Evolutionary conservation across 352 stramenopile species (phyloP).

Genomic region (Phytophthora citricola): DNA sequence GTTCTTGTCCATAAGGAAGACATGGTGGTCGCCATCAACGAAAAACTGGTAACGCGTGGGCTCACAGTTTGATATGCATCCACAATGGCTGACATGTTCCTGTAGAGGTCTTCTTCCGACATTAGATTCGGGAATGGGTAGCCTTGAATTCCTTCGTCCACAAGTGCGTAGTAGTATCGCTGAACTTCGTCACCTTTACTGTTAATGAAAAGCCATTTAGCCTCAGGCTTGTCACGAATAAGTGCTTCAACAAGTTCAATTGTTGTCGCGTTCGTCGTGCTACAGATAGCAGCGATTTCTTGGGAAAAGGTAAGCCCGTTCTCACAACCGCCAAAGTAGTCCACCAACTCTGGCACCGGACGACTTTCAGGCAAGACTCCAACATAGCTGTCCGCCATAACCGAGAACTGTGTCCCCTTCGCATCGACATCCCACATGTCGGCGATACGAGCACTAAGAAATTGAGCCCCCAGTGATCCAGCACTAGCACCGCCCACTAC

Average conservation of each 20-base stretch:
- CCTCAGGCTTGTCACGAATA: slow-evolving; percentile 41
- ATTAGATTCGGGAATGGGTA: slow-evolving; percentile 61
- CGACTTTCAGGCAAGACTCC: slow-evolving; percentile 43
- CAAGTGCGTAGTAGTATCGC: slow-evolving; percentile 63
- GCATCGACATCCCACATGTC: slow-evolving; percentile 54
- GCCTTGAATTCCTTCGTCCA: slow-evolving; percentile 48
- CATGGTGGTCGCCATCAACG: slow-evolving; percentile 30
- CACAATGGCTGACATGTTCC: slow-evolving; percentile 48
- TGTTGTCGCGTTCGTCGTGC: slow-evolving; percentile 37
- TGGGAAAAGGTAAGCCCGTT: slow-evolving; percentile 24
- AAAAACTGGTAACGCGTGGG: slow-evolving; percentile 28
- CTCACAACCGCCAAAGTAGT: slow-evolving; percentile 44
- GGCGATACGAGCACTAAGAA: slow-evolving; percentile 40
- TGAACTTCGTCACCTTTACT: slow-evolving; percentile 60
- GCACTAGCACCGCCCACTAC: slow-evolving; percentile 58
- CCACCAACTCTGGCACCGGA: slow-evolving; percentile 35
- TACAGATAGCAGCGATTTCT: slow-evolving; percentile 48
- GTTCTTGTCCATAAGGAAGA: slow-evolving; percentile 27
- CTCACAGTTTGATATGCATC: slow-evolving; percentile 33
- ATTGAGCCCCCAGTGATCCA: slow-evolving; percentile 52
- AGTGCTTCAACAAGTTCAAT: slow-evolving; percentile 46
- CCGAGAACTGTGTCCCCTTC: slow-evolving; percentile 43
- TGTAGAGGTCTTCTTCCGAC: slow-evolving; percentile 52
- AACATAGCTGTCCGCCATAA: slow-evolving; percentile 61
- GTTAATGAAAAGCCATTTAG: slow-evolving; percentile 67